phyloP scores from a whole-genome alignment of 495 filamentous ascomycete genomes.

The Talaromyces wortmannii region DNA sequence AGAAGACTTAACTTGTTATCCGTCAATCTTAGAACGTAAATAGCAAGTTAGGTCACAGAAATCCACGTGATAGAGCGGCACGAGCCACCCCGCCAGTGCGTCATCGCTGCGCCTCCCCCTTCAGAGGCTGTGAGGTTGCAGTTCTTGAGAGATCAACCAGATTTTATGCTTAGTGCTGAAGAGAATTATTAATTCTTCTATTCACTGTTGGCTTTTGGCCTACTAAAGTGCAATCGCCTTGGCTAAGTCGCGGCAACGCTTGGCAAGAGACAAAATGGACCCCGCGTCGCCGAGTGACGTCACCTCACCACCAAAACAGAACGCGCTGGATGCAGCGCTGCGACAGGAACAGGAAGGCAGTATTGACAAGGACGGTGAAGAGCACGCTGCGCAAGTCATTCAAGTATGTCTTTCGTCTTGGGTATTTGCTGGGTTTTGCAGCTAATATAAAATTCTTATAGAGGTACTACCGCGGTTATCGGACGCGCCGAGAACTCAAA shows the following conservation, averaged over 20 bases:
- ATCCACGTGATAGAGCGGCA: neutral
- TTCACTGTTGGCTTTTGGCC: neutral
- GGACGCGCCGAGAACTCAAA: slow-evolving; percentile 55
- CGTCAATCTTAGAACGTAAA: neutral
- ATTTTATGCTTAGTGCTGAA: no score
- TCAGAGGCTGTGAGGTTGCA: no score
- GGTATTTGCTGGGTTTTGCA: no score
- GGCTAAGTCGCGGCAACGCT: no score
- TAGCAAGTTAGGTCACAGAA: neutral
- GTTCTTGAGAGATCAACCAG: no score
- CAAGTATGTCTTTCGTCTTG: slow-evolving; percentile 27
- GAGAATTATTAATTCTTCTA: no score
- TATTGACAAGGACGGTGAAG: neutral
- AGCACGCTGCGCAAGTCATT: slow-evolving; percentile 46
- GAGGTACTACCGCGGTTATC: slow-evolving; percentile 65
- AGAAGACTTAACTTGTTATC: no score
- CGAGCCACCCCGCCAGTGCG: neutral
- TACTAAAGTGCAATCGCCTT: no score
- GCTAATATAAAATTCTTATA: no score
- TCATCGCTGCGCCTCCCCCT: neutral
- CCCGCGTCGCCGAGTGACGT: neutral
- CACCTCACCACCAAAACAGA: neutral
- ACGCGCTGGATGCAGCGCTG: neutral
- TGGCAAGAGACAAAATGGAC: no score
- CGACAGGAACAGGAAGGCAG: neutral